Percentiles rank a stretch among this genome's conserved stretches.
phyloP scores from a whole-genome alignment of 1,139 yeast genomes.

The Yamadazyma diddensiae region DNA sequence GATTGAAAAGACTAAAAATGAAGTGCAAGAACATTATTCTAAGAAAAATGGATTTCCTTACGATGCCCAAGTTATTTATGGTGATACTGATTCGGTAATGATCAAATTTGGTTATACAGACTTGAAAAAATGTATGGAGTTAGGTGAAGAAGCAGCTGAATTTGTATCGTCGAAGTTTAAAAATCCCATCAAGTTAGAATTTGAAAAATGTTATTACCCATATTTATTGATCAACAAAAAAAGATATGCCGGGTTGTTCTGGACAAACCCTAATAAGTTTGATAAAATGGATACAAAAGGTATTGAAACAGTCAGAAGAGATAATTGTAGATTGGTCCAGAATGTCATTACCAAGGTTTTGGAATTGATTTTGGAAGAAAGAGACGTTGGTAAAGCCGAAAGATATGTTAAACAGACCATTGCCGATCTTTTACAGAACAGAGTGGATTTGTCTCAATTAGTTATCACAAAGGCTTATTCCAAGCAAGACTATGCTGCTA shows the following conservation, averaged over 20 bases:
- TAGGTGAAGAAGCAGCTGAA: slow-evolving; percentile 94
- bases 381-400: slow-evolving; percentile 89
- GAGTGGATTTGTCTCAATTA: slow-evolving; percentile 88
- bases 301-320: slow-evolving; percentile 96
- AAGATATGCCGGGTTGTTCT: slow-evolving; percentile 93
- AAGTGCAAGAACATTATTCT: slow-evolving; percentile 77
- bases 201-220: slow-evolving; percentile 95
- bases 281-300: slow-evolving; percentile 99
- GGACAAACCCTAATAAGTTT: slow-evolving; percentile 87
- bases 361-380: slow-evolving; percentile 78
- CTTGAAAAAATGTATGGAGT: slow-evolving; percentile 76
- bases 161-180: slow-evolving; percentile 76
- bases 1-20: slow-evolving; percentile 89
- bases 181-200: slow-evolving; percentile 89
- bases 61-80: slow-evolving; percentile 91
- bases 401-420: slow-evolving; percentile 81
- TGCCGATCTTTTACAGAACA: slow-evolving; percentile 85
- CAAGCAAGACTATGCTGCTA: slow-evolving; percentile 86
- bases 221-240: slow-evolving; percentile 91
- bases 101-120: slow-evolving; percentile 92
- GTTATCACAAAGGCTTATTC: slow-evolving; percentile 94
- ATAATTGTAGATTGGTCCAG: slow-evolving; percentile 91
- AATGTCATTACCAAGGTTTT: slow-evolving; percentile 91
- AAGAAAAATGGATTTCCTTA: slow-evolving; percentile 75
- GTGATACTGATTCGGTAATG: slow-evolving; percentile 99